These are phyloP conservation scores for Talaromyces funiculosus DNA, from an alignment of 2,329 filamentous ascomycete genomes.

Conservation along the genomic window DNA sequence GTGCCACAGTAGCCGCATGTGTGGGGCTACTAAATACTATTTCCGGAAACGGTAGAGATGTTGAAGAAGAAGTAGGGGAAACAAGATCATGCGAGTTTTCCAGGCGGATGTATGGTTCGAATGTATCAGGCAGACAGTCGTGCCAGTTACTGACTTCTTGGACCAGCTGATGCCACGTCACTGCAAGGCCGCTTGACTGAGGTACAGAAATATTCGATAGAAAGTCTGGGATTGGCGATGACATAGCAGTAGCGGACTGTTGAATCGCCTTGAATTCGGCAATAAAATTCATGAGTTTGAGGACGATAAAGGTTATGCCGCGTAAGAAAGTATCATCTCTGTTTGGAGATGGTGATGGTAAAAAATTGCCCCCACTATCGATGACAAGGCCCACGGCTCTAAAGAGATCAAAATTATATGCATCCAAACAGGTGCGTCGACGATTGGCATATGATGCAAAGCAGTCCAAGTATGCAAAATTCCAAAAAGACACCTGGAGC, in stretches of 20 bases:
- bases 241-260: conserved; percentile 26
- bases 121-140: conserved; percentile 52
- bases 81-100: conserved; percentile 31
- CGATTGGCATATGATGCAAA: conserved; percentile 57
- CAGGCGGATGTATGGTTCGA: conserved; percentile 49
- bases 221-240: conserved; percentile 19
- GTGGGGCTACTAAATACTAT: conserved; percentile 58
- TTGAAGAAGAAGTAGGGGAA: conserved; percentile 14
- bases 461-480: conserved; percentile 58
- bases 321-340: conserved; percentile 58
- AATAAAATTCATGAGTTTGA: conserved; percentile 59
- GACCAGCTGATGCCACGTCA: conserved; percentile 51
- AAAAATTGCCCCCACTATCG: conserved; percentile 30
- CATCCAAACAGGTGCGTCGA: conserved; percentile 52
- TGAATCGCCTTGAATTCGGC: conserved; percentile 51
- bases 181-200: conserved; percentile 42
- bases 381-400: conserved; percentile 55
- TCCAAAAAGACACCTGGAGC: conserved; percentile 57
- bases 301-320: conserved; percentile 56
- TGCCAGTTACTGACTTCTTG: conserved; percentile 55
- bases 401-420: conserved; percentile 55
- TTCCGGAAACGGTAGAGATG: conserved; percentile 44
- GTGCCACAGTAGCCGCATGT: conserved; percentile 59
- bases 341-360: conserved; percentile 32
- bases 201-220: conserved; percentile 34